These are phyloP conservation scores for Carpinus viminea DNA, from an alignment of 306 rosid genomes.

Conservation along the genomic window DNA sequence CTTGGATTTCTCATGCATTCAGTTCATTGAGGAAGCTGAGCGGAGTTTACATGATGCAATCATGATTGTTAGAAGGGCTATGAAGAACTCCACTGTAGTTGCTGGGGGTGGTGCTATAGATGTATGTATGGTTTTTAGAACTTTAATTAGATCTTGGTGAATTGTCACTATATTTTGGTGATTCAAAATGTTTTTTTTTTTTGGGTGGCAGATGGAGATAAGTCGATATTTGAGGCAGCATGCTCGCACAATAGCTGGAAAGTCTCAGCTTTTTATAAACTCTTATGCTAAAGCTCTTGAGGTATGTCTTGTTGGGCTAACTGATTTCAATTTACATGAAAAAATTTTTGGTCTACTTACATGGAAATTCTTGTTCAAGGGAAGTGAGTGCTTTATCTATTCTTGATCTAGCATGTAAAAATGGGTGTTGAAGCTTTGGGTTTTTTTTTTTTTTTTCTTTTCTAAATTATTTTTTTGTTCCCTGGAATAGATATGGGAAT, in stretches of 20 bases:
- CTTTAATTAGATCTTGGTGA: slow-evolving; percentile 13
- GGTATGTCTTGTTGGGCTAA: slow-evolving; percentile 40
- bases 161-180: slow-evolving; percentile 1
- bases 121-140: slow-evolving; percentile 66
- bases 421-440: neutral
- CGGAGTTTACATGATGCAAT: slow-evolving; percentile 98
- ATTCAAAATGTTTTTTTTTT: slow-evolving; percentile 11
- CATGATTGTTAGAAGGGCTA: slow-evolving; percentile 96
- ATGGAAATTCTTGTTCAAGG: neutral
- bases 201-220: slow-evolving; percentile 87
- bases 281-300: slow-evolving; percentile 98
- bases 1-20: slow-evolving; percentile 18
- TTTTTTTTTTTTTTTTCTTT: neutral
- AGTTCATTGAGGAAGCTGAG: slow-evolving; percentile 99
- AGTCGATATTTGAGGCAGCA: slow-evolving; percentile 90
- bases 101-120: slow-evolving; percentile 99
- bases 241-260: slow-evolving; percentile 92
- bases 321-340: neutral
- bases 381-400: neutral
- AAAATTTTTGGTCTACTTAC: neutral
- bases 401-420: neutral
- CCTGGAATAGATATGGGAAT: neutral
- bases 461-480: neutral
- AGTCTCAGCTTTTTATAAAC: slow-evolving; percentile 90
- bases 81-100: slow-evolving; percentile 97